Evolutionary conservation across 306 rosid species (phyloP).

Genomic region (Geum urbanum): DNA sequence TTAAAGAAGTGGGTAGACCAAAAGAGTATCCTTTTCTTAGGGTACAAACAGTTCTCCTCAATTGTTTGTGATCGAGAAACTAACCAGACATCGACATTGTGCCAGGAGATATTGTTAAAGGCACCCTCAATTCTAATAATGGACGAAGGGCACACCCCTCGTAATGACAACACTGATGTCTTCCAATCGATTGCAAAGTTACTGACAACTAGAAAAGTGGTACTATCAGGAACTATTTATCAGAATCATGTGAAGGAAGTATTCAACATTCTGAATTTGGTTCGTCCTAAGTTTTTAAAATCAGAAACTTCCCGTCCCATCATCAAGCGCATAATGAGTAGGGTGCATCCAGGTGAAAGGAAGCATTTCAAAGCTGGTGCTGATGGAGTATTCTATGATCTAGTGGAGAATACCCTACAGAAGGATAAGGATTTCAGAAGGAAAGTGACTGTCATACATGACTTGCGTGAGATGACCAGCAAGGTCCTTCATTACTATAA

Average conservation of each 20-base stretch:
- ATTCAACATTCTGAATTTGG: constrained; percentile 75
- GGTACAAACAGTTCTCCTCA: constrained; percentile 83
- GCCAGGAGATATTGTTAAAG: constrained; percentile 66
- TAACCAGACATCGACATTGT: constrained; percentile 30
- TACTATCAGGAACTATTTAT: constrained; percentile 87
- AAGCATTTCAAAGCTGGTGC: constrained; percentile 41
- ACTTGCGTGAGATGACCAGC: constrained; percentile 90
- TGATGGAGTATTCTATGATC: constrained; percentile 48
- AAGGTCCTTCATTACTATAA: constrained; percentile 79
- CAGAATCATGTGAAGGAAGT: constrained; percentile 94
- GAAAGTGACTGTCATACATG: constrained; percentile 74
- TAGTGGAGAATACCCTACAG: constrained; percentile 77
- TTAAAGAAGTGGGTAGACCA: constrained; percentile 64
- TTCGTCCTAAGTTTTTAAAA: constrained; percentile 69
- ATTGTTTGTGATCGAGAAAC: constrained; percentile 58
- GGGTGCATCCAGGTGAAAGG: constrained; percentile 48
- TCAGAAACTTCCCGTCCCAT: constrained; percentile 61
- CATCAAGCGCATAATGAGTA: constrained; percentile 65
- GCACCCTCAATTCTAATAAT: constrained; percentile 75
- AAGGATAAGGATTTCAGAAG: constrained; percentile 72
- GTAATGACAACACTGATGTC: constrained; percentile 83
- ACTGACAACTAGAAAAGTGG: constrained; percentile 76
- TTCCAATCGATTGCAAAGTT: constrained; percentile 74
- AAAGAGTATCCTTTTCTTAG: constrained; percentile 84
- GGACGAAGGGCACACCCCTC: constrained; percentile 96